phyloP scores from a whole-genome alignment of 1,284 basidiomycete genomes.

The Tausonia pullulans region DNA sequence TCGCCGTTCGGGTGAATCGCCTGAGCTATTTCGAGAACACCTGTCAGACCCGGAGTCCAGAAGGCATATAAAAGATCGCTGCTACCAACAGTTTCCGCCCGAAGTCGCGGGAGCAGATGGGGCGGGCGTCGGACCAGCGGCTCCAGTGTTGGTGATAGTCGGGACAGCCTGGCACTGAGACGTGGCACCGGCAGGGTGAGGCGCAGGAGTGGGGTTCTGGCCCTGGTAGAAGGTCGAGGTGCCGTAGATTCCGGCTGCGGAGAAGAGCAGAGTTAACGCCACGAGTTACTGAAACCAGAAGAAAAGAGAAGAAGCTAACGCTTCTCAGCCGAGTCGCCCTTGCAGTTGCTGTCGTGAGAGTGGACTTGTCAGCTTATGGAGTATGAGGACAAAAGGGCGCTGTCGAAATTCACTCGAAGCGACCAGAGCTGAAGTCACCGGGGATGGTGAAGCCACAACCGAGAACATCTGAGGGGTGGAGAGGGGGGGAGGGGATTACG shows the following conservation, averaged over 20 bases:
- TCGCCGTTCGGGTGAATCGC: no score
- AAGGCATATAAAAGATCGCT: no score
- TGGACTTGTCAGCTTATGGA: slow-evolving; percentile 14
- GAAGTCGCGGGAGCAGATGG: no score
- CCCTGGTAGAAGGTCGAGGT: slow-evolving; percentile 56
- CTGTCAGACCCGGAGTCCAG: no score
- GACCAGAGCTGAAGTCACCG: slow-evolving; percentile 46
- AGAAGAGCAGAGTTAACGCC: not conserved
- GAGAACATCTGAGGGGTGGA: slow-evolving; percentile 28
- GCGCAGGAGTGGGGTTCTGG: slow-evolving; percentile 45
- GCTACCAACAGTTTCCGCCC: no score
- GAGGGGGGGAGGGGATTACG: no score
- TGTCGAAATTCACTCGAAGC: slow-evolving; percentile 39
- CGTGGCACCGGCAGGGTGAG: slow-evolving; percentile 48
- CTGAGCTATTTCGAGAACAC: no score
- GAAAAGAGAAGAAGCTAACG: not conserved
- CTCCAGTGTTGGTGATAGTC: slow-evolving; percentile 18
- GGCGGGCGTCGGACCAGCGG: no score
- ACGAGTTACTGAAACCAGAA: not conserved
- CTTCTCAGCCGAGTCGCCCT: slow-evolving; percentile 25
- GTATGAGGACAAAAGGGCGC: not conserved
- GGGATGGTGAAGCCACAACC: slow-evolving; percentile 61
- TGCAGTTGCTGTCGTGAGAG: slow-evolving; percentile 22
- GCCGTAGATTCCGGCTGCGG: slow-evolving; percentile 55
- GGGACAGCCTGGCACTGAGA: slow-evolving; percentile 39